A percentile compares a stretch with the other conserved stretches of the same genome.
Conservation (phyloP, 2,329 filamentous ascomycete genomes). For the Aureobasidium musti region DNA sequence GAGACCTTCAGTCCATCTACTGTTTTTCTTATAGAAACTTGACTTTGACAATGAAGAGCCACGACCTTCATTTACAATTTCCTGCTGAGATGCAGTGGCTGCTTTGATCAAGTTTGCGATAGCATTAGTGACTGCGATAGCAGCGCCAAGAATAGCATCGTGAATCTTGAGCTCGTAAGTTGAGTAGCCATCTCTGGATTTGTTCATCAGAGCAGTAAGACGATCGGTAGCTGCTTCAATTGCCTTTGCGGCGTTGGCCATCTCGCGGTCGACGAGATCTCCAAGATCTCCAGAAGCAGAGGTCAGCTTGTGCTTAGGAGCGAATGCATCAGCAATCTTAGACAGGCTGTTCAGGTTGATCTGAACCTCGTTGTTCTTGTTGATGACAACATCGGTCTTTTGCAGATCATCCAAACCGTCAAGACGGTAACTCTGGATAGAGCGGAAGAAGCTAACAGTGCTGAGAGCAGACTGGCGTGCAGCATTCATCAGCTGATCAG, state of each 20-base stretch:
- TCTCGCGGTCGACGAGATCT: slow-evolving; percentile 87
- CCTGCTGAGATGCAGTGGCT: slow-evolving; percentile 86
- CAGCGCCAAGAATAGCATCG: slow-evolving; percentile 90
- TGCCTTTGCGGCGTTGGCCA: slow-evolving; percentile 90
- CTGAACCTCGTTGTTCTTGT: slow-evolving; percentile 94
- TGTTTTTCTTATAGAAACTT: slow-evolving; percentile 98
- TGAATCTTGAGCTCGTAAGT: slow-evolving; percentile 97
- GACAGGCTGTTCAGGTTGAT: slow-evolving; percentile 91
- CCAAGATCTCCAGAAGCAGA: slow-evolving; percentile 82
- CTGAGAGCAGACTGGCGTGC: slow-evolving; percentile 82
- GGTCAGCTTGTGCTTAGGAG: slow-evolving; percentile 81
- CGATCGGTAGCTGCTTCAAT: slow-evolving; percentile 90
- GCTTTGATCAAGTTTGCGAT: slow-evolving; percentile 95
- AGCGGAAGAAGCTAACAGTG: slow-evolving; percentile 92
- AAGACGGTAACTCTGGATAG: slow-evolving; percentile 88
- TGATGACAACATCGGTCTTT: slow-evolving; percentile 96
- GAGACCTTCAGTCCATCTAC: slow-evolving; percentile 96
- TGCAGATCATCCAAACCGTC: slow-evolving; percentile 87
- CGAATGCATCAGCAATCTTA: slow-evolving; percentile 88
- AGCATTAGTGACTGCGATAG: slow-evolving; percentile 88
- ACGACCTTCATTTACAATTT: slow-evolving; percentile 91
- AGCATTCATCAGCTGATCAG: slow-evolving; percentile 78
- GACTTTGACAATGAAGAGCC: slow-evolving; percentile 73
- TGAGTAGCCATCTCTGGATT: slow-evolving; percentile 91
- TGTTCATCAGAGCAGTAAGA: slow-evolving; percentile 89